These are phyloP conservation scores for Colletotrichum coccodes DNA, from an alignment of 2,329 filamentous ascomycete species.

Conservation along the genomic window DNA sequence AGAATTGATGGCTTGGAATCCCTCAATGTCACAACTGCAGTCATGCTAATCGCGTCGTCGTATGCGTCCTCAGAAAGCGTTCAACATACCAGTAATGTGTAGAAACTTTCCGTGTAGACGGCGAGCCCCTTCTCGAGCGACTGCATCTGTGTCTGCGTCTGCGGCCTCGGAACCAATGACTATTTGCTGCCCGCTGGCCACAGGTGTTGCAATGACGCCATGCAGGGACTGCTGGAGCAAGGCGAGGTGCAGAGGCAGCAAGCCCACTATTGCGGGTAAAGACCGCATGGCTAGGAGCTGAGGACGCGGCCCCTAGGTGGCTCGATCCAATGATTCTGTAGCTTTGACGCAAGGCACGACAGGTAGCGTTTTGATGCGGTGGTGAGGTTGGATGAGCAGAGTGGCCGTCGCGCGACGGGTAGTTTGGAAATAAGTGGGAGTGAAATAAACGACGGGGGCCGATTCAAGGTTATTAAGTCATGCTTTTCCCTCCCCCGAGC, in stretches of 20 bases:
- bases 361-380: background rate
- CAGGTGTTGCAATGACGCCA: conserved; percentile 32
- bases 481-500: conserved; percentile 16
- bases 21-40: background rate
- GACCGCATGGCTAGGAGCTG: conserved; percentile 28
- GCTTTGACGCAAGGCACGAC: conserved; percentile 12
- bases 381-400: background rate
- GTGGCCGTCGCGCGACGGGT: background rate
- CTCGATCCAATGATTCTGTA: background rate
- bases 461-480: conserved; percentile 32
- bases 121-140: conserved; percentile 48
- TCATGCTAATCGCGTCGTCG: background rate
- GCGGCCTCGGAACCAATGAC: conserved; percentile 33
- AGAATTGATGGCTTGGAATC: conserved; percentile 1
- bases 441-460: background rate
- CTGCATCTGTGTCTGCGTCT: conserved; percentile 34
- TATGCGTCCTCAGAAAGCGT: conserved; percentile 2
- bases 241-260: conserved; percentile 29
- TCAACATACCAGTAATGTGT: conserved; percentile 81
- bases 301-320: background rate
- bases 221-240: conserved; percentile 30
- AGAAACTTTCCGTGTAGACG: conserved; percentile 78
- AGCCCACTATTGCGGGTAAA: conserved; percentile 34
- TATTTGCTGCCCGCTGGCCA: conserved; percentile 31
- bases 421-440: background rate